Evolutionary conservation across 2,329 filamentous ascomycete genomes (phyloP).

Genomic region (Grosmannia penicillata): DNA sequence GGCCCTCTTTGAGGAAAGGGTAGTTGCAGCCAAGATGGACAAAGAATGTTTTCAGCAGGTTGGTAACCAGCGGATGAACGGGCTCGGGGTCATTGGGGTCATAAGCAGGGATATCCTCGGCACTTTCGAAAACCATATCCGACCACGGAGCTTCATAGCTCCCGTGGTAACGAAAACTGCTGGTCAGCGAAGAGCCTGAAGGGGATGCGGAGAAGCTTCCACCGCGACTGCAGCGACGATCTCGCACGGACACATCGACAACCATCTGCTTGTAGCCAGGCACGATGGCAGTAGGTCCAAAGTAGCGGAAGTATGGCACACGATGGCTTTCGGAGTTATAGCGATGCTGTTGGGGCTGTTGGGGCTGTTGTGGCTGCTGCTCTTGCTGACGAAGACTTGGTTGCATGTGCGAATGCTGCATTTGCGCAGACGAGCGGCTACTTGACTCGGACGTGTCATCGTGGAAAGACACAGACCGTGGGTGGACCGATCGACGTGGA

Average conservation of each 20-base stretch:
- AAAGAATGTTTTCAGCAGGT: conserved; percentile 71
- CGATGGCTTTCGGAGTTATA: conserved; percentile 39
- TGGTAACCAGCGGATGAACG: conserved; percentile 60
- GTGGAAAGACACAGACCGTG: not conserved
- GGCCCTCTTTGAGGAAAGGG: conserved; percentile 60
- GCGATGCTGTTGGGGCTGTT: conserved; percentile 3
- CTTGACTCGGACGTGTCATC: conserved; percentile 2
- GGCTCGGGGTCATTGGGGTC: conserved; percentile 56
- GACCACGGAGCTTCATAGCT: conserved; percentile 15
- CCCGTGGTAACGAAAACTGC: conserved; percentile 12
- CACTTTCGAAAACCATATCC: conserved; percentile 19
- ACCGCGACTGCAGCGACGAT: conserved; percentile 43
- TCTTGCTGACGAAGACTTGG: no score
- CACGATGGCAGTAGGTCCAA: conserved; percentile 80
- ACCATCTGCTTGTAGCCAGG: conserved; percentile 92
- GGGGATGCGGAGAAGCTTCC: conserved; percentile 42
- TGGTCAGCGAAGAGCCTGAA: conserved; percentile 21
- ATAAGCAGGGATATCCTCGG: conserved; percentile 55
- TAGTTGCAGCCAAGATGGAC: conserved; percentile 72
- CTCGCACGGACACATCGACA: conserved; percentile 47
- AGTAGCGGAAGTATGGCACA: conserved; percentile 82
- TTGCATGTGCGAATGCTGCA: no score
- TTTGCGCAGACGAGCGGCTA: conserved; percentile 6
- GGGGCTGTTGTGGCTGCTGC: not conserved
- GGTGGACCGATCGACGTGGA: not conserved